phyloP scores from a whole-genome alignment of 805 yeast genomes.

The Pichia thaimueangensis region DNA sequence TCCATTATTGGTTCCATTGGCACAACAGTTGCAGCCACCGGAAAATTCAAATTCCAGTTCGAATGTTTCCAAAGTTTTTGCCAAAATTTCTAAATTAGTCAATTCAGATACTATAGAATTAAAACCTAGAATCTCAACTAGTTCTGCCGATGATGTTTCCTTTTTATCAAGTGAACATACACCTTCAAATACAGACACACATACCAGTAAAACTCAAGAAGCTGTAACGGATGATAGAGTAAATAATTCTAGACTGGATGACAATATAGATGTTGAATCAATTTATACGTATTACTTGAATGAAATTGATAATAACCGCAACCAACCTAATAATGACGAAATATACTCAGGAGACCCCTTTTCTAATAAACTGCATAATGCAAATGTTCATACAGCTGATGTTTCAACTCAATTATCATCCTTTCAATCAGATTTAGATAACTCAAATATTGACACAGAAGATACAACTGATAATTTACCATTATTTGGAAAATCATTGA shows the following conservation, averaged over 20 bases:
- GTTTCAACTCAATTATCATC: background rate
- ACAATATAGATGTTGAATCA: constrained; percentile 3
- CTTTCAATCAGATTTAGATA: background rate
- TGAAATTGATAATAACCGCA: background rate
- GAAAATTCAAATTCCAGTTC: background rate
- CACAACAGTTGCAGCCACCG: background rate
- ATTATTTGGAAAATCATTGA: constrained; percentile 11
- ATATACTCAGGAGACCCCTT: constrained; percentile 1
- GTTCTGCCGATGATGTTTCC: background rate
- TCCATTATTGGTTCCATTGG: background rate
- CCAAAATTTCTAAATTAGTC: constrained; percentile 8
- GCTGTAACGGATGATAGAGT: constrained; percentile 2
- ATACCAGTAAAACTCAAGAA: constrained; percentile 12
- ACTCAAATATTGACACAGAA: background rate
- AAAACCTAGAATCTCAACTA: constrained; percentile 5
- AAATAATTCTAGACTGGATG: no score
- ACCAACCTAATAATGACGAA: background rate
- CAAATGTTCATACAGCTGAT: no score
- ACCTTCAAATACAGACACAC: background rate
- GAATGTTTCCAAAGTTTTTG: constrained; percentile 2
- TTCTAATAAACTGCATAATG: background rate
- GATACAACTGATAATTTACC: background rate
- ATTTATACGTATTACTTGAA: constrained; percentile 1
- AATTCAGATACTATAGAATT: constrained; percentile 18
- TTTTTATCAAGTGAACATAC: constrained; percentile 1